A percentile compares a stretch with the other conserved stretches of the same genome.
Evolutionary conservation across 495 filamentous ascomycete species (phyloP).

Genomic region (Halenospora varia): DNA sequence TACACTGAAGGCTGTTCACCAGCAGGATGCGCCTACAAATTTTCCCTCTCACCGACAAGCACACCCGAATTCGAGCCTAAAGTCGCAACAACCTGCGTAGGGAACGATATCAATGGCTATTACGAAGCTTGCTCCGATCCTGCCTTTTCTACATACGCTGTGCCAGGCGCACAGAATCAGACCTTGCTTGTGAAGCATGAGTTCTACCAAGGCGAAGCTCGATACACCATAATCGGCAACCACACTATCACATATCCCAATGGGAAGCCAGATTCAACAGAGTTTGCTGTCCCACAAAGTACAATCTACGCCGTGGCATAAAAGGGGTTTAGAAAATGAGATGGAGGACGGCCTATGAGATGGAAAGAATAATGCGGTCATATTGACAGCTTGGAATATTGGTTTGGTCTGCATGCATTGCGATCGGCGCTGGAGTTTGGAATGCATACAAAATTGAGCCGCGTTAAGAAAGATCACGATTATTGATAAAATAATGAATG

Average conservation of each 20-base stretch:
- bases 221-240: not conserved
- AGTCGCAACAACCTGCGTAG: not conserved
- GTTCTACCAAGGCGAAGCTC: not conserved
- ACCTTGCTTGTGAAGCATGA: not conserved
- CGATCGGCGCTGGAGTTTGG: too few species aligned
- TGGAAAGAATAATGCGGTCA: too few species aligned
- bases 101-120: not conserved
- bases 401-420: too few species aligned
- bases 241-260: not conserved
- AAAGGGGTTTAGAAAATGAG: too few species aligned
- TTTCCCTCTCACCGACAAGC: not conserved
- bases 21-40: not conserved
- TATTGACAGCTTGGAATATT: too few species aligned
- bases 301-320: not conserved
- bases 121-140: not conserved
- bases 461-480: too few species aligned
- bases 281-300: not conserved
- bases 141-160: not conserved
- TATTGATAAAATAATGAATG: too few species aligned
- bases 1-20: constrained; percentile 2
- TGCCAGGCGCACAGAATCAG: not conserved
- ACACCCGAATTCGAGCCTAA: not conserved
- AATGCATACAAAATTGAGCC: too few species aligned
- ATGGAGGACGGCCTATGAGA: too few species aligned
- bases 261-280: not conserved